Evolutionary conservation across 2,329 filamentous ascomycete species (phyloP).

Genomic region (Botrytis porri): DNA sequence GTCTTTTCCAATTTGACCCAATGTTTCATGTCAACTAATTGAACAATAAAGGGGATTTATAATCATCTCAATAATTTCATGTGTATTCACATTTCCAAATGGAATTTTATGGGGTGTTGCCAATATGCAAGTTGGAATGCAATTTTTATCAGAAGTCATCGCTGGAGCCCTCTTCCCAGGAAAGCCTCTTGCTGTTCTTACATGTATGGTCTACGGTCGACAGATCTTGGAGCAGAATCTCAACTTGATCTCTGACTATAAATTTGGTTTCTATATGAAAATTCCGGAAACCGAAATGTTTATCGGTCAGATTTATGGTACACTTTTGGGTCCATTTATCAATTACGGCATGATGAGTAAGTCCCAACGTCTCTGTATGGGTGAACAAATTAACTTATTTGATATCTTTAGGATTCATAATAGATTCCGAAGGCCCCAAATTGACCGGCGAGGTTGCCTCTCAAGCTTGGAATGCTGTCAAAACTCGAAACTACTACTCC

Average conservation of each 20-base stretch:
- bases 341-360: constrained; percentile 38
- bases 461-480: constrained; percentile 36
- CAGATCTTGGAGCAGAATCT: constrained; percentile 40
- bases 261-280: constrained; percentile 43
- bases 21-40: not conserved
- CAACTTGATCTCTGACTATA: constrained; percentile 39
- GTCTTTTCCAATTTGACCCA: not conserved
- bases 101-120: constrained; percentile 45
- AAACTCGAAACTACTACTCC: constrained; percentile 37
- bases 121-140: constrained; percentile 46
- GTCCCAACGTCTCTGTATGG: not conserved
- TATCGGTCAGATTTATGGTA: constrained; percentile 39
- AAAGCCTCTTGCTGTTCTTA: constrained; percentile 49
- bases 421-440: constrained; percentile 21
- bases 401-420: constrained; percentile 9
- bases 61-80: constrained; percentile 32
- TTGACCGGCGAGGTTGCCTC: constrained; percentile 30
- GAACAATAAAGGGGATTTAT: constrained; percentile 27
- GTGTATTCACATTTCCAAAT: constrained; percentile 33
- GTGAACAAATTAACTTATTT: not conserved
- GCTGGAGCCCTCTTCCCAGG: constrained; percentile 50
- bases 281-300: constrained; percentile 41
- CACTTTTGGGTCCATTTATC: constrained; percentile 37
- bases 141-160: constrained; percentile 48
- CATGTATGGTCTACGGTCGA: constrained; percentile 37